Percentiles rank a stretch among this genome's conserved stretches.
Conservation (phyloP, 2,329 filamentous ascomycete species). For the Thermothelomyces thermophilus region DNA sequence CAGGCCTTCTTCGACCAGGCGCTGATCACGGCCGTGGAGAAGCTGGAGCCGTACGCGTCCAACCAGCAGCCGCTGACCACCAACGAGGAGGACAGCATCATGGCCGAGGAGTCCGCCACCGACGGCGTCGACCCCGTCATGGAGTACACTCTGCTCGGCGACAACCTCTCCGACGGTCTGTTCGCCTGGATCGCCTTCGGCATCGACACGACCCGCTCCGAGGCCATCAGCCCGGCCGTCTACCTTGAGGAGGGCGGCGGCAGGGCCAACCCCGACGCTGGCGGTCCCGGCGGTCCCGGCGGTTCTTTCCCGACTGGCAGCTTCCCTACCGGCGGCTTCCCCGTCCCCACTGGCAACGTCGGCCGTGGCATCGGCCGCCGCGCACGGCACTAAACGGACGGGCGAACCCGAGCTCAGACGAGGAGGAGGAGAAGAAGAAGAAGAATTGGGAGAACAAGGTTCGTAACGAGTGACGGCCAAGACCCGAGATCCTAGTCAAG, state of each 20-base stretch:
- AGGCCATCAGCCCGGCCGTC: conserved; percentile 28
- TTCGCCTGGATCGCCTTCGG: conserved; percentile 50
- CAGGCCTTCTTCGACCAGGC: conserved; percentile 60
- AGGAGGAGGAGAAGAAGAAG: too few species aligned
- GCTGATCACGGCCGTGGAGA: conserved; percentile 46
- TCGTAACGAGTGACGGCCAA: too few species aligned
- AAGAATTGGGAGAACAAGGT: too few species aligned
- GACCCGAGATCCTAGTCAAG: too few species aligned
- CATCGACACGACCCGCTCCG: conserved; percentile 33
- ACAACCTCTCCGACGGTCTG: conserved; percentile 44
- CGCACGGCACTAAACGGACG: too few species aligned
- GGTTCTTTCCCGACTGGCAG: conserved; percentile 5
- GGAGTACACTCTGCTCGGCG: conserved; percentile 53
- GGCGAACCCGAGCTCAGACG: too few species aligned
- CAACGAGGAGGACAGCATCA: conserved; percentile 29
- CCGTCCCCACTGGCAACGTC: too few species aligned
- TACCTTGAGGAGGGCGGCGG: conserved; percentile 32
- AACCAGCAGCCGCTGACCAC: conserved; percentile 41
- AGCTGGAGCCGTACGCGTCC: conserved; percentile 38
- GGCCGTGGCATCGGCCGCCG: too few species aligned
- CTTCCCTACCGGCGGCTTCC: not conserved
- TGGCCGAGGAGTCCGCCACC: conserved; percentile 25
- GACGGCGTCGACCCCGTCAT: conserved; percentile 31
- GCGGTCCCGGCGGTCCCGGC: conserved; percentile 11
- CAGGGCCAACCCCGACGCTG: conserved; percentile 24